Percentiles rank a stretch among this genome's conserved stretches.
These are phyloP conservation scores for Helotiales sp. DNA, from an alignment of 2,329 filamentous ascomycete genomes.

Conservation along the genomic window DNA sequence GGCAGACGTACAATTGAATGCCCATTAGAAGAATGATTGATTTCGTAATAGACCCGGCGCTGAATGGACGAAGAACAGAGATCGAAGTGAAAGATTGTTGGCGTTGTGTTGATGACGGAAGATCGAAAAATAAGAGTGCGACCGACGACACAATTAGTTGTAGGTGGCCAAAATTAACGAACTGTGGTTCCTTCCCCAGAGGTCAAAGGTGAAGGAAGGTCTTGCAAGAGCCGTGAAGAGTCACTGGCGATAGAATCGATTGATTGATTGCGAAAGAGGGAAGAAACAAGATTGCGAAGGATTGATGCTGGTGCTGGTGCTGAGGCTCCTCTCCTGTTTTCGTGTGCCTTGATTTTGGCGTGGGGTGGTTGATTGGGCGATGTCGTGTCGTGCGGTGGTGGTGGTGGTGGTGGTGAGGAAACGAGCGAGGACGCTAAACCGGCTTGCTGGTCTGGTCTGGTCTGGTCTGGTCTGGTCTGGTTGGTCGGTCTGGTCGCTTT, in stretches of 20 bases:
- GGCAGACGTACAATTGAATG: constrained; percentile 37
- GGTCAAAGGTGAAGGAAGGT: constrained; percentile 3
- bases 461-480: too few species aligned
- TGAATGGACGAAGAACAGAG: constrained; percentile 12
- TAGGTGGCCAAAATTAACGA: constrained; percentile 23
- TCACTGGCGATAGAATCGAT: background rate
- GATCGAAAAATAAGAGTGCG: constrained; percentile 16
- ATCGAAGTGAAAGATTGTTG: constrained; percentile 17
- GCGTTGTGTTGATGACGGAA: background rate
- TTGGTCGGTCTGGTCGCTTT: constrained; percentile 16
- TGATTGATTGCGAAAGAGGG: constrained; percentile 5
- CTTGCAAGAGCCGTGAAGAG: background rate
- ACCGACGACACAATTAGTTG: constrained; percentile 18
- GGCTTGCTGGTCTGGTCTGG: too few species aligned
- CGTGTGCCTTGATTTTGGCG: constrained; percentile 11
- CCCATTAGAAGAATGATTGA: constrained; percentile 39
- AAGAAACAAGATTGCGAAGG: constrained; percentile 10
- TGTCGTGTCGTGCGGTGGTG: background rate
- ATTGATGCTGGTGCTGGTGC: constrained; percentile 8
- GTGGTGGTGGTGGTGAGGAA: constrained; percentile 1
- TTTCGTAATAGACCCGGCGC: constrained; percentile 16
- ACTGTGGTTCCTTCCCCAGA: constrained; percentile 10
- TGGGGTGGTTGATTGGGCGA: constrained; percentile 35
- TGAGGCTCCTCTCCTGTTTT: background rate
- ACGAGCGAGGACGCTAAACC: constrained; percentile 21